Conservation (phyloP, 768 basidiomycete genomes). For the Calocera cornea region DNA sequence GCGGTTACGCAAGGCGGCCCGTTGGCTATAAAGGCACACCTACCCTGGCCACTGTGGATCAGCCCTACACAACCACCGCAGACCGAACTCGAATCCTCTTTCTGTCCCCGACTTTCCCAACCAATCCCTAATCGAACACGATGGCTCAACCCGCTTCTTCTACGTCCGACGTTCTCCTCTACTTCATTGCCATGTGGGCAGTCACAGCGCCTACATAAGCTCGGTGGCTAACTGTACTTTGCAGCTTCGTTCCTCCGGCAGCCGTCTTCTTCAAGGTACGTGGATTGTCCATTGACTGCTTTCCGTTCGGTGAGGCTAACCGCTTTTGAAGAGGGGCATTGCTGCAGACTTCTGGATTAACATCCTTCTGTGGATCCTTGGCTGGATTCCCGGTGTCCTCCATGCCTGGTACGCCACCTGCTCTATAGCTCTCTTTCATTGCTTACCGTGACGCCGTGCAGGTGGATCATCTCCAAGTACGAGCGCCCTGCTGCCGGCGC, state of each 20-base stretch:
- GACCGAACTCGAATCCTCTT: neutral
- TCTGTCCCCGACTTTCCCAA: neutral
- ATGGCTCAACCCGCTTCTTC: conserved; percentile 22
- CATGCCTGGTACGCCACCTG: conserved; percentile 35
- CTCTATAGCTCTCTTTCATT: no score
- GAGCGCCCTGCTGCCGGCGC: conserved; percentile 8
- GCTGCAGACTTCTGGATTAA: conserved; percentile 28
- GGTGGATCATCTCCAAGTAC: conserved; percentile 19
- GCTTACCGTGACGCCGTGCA: neutral
- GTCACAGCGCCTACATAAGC: neutral
- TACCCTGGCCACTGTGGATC: no score
- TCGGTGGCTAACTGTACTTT: neutral
- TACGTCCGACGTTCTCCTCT: conserved; percentile 26
- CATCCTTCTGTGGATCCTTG: conserved; percentile 29
- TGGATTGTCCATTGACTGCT: conserved; percentile 7
- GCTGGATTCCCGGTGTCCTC: conserved; percentile 41
- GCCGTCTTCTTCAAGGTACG: conserved; percentile 18
- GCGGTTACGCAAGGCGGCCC: neutral
- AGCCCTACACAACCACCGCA: no score
- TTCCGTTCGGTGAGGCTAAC: neutral
- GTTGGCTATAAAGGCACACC: no score
- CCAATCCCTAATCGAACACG: neutral
- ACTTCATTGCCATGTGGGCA: conserved; percentile 26
- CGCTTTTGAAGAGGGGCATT: conserved; percentile 3
- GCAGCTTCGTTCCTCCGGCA: conserved; percentile 21